Conservation (phyloP, 352 stramenopile genomes). For the Phytophthora ramorum region DNA sequence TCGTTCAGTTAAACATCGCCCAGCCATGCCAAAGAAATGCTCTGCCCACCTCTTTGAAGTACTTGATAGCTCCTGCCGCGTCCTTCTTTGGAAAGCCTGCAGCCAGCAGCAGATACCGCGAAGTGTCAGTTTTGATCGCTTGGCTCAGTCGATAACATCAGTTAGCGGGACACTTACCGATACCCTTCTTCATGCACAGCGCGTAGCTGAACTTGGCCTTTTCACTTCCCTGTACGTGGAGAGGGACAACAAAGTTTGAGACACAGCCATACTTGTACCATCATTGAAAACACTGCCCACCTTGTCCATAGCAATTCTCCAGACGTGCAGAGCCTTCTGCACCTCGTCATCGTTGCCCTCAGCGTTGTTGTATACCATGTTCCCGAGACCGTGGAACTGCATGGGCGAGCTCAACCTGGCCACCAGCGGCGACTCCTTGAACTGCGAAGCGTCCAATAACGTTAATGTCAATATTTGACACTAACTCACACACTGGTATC, state of each 20-base stretch:
- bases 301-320: slow-evolving; percentile 86
- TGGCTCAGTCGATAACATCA: not conserved
- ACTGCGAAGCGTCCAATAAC: slow-evolving; percentile 33
- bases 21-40: slow-evolving; percentile 1
- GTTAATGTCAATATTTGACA: not conserved
- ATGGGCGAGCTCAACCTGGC: slow-evolving; percentile 54
- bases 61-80: slow-evolving; percentile 54
- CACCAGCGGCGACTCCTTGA: slow-evolving; percentile 72
- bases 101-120: not conserved
- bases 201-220: slow-evolving; percentile 89
- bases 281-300: slow-evolving; percentile 16
- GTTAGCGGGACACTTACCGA: slow-evolving; percentile 35
- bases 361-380: slow-evolving; percentile 88
- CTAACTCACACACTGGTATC: not conserved
- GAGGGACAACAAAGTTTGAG: not conserved
- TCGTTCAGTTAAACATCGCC: not conserved
- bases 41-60: slow-evolving; percentile 72
- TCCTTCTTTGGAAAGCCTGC: slow-evolving; percentile 70
- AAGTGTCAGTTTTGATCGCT: not conserved
- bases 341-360: slow-evolving; percentile 62
- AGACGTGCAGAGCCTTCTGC: slow-evolving; percentile 79
- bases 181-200: slow-evolving; percentile 83
- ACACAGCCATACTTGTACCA: not conserved
- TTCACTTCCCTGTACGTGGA: slow-evolving; percentile 60
- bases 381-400: slow-evolving; percentile 76